Percentiles rank a stretch among this genome's conserved stretches.
Evolutionary conservation across 2,329 filamentous ascomycete genomes (phyloP).

Genomic region (Gaeumannomyces sp.): DNA sequence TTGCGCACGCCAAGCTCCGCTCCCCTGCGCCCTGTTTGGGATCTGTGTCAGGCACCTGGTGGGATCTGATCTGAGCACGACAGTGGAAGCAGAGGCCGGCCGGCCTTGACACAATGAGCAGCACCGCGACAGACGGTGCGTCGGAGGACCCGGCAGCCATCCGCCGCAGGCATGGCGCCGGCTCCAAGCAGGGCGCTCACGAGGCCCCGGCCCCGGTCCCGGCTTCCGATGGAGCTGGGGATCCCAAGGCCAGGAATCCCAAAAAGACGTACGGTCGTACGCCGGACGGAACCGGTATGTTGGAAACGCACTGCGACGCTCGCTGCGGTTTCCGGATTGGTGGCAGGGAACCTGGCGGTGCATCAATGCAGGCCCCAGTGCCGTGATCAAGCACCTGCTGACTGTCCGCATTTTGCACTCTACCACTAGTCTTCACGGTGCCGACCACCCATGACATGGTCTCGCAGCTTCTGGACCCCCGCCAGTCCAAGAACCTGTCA

Average conservation of each 20-base stretch:
- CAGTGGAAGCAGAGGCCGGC: neutral
- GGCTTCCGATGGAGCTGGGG: neutral
- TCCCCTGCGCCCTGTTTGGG: neutral
- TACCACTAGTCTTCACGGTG: constrained; percentile 75
- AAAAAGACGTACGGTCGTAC: constrained; percentile 88
- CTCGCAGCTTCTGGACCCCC: constrained; percentile 88
- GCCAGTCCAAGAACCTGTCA: constrained; percentile 90
- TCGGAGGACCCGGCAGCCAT: constrained; percentile 3
- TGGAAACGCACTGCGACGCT: neutral
- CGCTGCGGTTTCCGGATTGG: too few species aligned
- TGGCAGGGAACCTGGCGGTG: too few species aligned
- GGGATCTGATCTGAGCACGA: neutral
- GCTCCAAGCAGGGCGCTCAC: neutral
- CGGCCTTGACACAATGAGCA: constrained; percentile 5
- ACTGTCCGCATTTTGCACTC: neutral
- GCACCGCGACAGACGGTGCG: neutral
- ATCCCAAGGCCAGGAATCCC: constrained; percentile 20
- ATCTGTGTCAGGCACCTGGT: neutral
- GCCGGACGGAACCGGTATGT: constrained; percentile 81
- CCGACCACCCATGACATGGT: constrained; percentile 99
- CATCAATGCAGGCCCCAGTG: neutral
- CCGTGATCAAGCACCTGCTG: neutral
- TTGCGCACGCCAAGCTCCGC: neutral
- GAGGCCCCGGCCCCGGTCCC: neutral
- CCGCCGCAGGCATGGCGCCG: constrained; percentile 7